Conservation (phyloP, 2,329 filamentous ascomycete species). For the Diaporthe sp. region DNA sequence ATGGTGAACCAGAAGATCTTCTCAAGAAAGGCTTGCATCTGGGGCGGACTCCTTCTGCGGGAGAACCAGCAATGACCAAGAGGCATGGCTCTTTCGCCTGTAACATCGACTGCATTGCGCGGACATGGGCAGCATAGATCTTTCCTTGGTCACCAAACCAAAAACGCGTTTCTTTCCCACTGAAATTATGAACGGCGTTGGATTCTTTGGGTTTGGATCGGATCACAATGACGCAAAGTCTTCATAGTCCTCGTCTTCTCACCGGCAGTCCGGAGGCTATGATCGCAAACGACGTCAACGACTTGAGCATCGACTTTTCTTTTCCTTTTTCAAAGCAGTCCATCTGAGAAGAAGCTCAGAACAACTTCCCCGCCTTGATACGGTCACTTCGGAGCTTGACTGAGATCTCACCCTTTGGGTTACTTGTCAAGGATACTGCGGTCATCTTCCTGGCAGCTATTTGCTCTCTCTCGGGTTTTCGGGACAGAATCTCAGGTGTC, state of each 20-base stretch:
- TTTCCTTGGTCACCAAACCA: constrained; percentile 39
- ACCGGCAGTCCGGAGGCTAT: constrained; percentile 29
- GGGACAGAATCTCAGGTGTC: neutral
- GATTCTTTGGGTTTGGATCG: constrained; percentile 27
- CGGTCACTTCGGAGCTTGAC: constrained; percentile 10
- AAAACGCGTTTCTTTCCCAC: constrained; percentile 30
- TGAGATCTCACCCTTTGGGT: constrained; percentile 35
- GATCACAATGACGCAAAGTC: constrained; percentile 26
- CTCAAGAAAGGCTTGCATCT: constrained; percentile 30
- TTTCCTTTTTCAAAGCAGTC: constrained; percentile 31
- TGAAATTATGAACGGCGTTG: constrained; percentile 31
- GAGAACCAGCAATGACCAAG: constrained; percentile 23
- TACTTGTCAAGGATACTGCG: constrained; percentile 14
- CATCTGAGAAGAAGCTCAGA: constrained; percentile 27
- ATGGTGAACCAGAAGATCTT: constrained; percentile 36
- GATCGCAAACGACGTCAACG: constrained; percentile 42
- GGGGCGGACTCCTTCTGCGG: constrained; percentile 8
- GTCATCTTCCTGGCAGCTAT: constrained; percentile 30
- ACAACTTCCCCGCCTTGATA: constrained; percentile 12
- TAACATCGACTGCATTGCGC: constrained; percentile 37
- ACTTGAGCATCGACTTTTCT: constrained; percentile 37
- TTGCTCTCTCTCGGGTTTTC: neutral
- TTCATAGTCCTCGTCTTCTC: constrained; percentile 27
- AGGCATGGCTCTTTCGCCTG: constrained; percentile 30
- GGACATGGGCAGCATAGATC: constrained; percentile 41